Evolutionary conservation across 805 yeast species (phyloP), one percentile per base, ranked within the genome.

Genomic region (Yamadazyma sp.): DNA sequence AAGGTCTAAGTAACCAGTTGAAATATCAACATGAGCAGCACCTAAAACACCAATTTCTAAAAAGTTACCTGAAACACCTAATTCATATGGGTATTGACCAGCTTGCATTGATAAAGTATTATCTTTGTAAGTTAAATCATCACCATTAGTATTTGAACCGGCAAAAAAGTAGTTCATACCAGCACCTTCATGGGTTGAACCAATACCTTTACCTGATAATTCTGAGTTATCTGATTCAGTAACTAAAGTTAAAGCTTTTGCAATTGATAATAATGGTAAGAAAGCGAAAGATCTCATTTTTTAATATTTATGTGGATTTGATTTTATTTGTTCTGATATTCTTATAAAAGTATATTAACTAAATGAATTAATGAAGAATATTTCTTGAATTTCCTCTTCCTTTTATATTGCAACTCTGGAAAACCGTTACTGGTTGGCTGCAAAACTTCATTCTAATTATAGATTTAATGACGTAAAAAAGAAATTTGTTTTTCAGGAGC

Each of bases 151-250:
- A 15, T 29, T 35, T n/a, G 35, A 15, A 19, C 59, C 60, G 28
- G 62, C 40, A 52, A 62, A 58, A 23, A 63, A 45, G 51, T 67
- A 70, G 54, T 59, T 52, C 39, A 66, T 49, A 35, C 64, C 75
- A 33, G 75, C 75, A 45, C 75, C 75, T 47, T 62, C 70, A 46
- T 69, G 76, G 27, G 39, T 38, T 21, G 56, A 39, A 31, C 49
- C 40, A 25, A 65, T 38, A 28, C 56, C 60, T 13, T 50, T 36
- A 23, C 60, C 61, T 38, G 62, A 39, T 33, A 66, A 34, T 7
- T 36, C 42, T 5, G 50, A 16, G 37, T 57, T 36, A 27, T 45
- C 49, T 21, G 69, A 59, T 20, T 49, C 43, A 30, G 48, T 48
- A 15, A 17, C 43, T 29, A 64, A 52, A 16, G 42, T 19, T 12